These are phyloP conservation scores for Entomophthora muscae DNA, from an alignment of 371 early-diverging fungal genomes.

Conservation along the genomic window DNA sequence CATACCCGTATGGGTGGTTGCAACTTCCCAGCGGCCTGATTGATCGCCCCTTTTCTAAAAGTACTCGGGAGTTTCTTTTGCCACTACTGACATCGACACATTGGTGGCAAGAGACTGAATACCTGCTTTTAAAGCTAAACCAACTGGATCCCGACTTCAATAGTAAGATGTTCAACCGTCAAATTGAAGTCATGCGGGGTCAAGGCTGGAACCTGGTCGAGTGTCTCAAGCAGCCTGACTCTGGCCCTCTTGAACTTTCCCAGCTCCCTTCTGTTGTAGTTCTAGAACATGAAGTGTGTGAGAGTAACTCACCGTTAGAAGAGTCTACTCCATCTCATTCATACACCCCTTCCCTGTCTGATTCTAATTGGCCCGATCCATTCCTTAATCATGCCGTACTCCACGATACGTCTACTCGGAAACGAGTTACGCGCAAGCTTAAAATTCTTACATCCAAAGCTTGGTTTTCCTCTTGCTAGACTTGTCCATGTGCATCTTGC, in stretches of 20 bases:
- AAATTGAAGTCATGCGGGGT: conserved; percentile 69
- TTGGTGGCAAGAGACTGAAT: conserved; percentile 65
- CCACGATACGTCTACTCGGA: not conserved
- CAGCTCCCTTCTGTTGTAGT: conserved; percentile 28
- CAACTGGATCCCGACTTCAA: conserved; percentile 54
- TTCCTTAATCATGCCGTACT: not conserved
- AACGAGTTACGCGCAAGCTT: not conserved
- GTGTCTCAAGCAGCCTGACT: conserved; percentile 31
- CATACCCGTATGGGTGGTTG: conserved; percentile 81
- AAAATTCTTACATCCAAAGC: not conserved
- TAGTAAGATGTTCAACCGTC: conserved; percentile 57
- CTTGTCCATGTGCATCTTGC: too few relatives aligned
- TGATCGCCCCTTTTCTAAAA: conserved; percentile 41
- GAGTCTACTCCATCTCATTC: not conserved
- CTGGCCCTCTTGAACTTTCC: conserved; percentile 37
- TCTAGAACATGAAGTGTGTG: conserved; percentile 26
- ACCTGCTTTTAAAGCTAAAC: conserved; percentile 42
- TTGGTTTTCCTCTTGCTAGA: not conserved
- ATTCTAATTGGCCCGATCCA: not conserved
- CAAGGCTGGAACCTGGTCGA: conserved; percentile 71
- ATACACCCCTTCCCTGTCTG: not conserved
- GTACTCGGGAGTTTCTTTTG: conserved; percentile 42
- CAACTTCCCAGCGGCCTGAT: conserved; percentile 39
- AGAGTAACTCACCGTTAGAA: not conserved
- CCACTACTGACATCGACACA: conserved; percentile 40